These are phyloP conservation scores for Beauveria rudraprayagi DNA, from an alignment of 2,329 filamentous ascomycete genomes.

Conservation along the genomic window DNA sequence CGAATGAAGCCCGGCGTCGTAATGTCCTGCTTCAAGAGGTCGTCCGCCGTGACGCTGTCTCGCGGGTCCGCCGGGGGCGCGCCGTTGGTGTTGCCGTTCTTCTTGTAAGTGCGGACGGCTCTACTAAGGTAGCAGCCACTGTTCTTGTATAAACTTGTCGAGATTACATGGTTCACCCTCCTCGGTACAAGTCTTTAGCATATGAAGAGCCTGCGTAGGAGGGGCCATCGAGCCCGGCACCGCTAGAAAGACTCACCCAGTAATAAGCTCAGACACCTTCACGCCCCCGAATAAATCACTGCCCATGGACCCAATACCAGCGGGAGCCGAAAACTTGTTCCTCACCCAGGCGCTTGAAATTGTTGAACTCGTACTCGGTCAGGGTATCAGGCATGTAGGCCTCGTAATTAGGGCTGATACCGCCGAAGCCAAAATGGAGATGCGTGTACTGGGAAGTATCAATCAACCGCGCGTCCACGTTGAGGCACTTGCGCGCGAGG, in stretches of 20 bases:
- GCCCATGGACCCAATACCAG: too few relatives aligned
- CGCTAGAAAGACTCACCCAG: too few relatives aligned
- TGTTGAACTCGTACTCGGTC: constrained; percentile 19
- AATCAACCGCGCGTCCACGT: constrained; percentile 19
- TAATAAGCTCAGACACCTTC: too few relatives aligned
- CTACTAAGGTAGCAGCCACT: too few relatives aligned
- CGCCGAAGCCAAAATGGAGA: constrained; percentile 21
- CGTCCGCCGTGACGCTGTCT: background rate
- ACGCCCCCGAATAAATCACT: too few relatives aligned
- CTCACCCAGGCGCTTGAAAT: constrained; percentile 24
- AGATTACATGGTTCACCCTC: too few relatives aligned
- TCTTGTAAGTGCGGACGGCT: background rate
- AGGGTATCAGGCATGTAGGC: constrained; percentile 16
- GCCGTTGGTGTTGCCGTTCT: background rate
- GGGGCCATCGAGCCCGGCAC: too few relatives aligned
- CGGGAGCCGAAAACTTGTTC: too few relatives aligned
- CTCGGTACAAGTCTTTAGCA: too few relatives aligned
- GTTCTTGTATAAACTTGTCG: too few relatives aligned
- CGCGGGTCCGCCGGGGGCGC: background rate
- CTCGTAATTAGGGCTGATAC: constrained; percentile 15
- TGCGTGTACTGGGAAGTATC: constrained; percentile 14
- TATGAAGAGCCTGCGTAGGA: too few relatives aligned
- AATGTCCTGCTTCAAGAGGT: background rate
- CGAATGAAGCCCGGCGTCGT: background rate
- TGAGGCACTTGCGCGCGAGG: constrained; percentile 13